Base-by-base conservation (phyloP, 2,329 filamentous ascomycete genomes). In the Paraphoma chrysanthemicola region DNA sequence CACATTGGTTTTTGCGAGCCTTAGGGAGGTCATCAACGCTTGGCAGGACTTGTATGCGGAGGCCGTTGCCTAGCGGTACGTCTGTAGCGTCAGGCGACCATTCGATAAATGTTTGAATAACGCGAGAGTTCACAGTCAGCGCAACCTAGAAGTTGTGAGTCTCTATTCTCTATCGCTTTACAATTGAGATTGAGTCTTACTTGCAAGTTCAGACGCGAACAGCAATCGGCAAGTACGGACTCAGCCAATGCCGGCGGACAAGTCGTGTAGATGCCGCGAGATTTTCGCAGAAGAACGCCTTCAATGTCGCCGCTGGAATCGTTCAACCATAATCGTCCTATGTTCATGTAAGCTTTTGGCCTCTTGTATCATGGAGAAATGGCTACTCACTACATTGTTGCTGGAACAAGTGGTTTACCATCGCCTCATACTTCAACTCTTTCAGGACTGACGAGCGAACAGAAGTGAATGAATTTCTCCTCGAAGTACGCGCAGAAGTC, bases 381-480 rank as follows among this genome's bases (percentile, higher is more conserved):
- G 12, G 23, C 23, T 23, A 62, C 59, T 60, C 51, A 62, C 59
- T 85, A 69, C 89, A 92, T 77, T 92, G 90, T 72, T 93, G 89
- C 74, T 93, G 90, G 76, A 92, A 92, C 28, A 93, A 81, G 73
- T 91, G 92, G 77, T 91, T 92, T 57, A 91, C 89, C 90, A 93
- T 93, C 58, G 93, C 88, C 75, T 93, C 90, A 69, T 92, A 88
- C 76, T 90, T 91, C 76, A 92, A 90, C 60, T 91, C 89, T 57
- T 91, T 88, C 57, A 67, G 61, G 10, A 66, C 53, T 3, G 53
- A 44, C 4, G 59, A 62, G 28, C 56, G 56, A 46, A 52, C 39
- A 18, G 64, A 53, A 39, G 55, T 56, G 39, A 63, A 54, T 10
- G 67, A 70, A 42, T 62, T 66, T 41, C 64, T 59, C 47, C 61